Evolutionary conservation across 192 early-diverging fungal genomes (phyloP).

Genomic region (Borealophlyctis nickersoniae): DNA sequence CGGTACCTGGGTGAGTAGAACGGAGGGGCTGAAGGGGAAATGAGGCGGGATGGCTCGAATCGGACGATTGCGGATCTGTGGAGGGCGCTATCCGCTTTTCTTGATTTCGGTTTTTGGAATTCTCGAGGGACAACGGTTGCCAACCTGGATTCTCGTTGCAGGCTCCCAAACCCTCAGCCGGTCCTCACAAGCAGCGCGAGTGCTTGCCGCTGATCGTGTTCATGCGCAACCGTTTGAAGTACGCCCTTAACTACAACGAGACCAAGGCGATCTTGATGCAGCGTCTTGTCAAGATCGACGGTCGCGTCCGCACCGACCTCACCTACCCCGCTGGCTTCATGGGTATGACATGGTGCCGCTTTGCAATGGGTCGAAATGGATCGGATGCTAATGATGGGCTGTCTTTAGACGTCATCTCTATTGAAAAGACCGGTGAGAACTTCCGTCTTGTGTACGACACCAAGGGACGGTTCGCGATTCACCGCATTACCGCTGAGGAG

Average conservation of each 20-base stretch:
- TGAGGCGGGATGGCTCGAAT: background rate
- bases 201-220: slow-evolving; percentile 97
- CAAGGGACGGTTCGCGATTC: slow-evolving; percentile 99
- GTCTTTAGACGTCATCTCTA: slow-evolving; percentile 76
- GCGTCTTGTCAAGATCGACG: slow-evolving; percentile 98
- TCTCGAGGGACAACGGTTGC: background rate
- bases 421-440: slow-evolving; percentile 96
- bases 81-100: background rate
- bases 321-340: slow-evolving; percentile 98
- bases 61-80: background rate
- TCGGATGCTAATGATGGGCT: slow-evolving; percentile 13
- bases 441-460: slow-evolving; percentile 99
- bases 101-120: background rate
- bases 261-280: slow-evolving; percentile 96
- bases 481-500: slow-evolving; percentile 97
- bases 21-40: background rate
- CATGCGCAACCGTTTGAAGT: slow-evolving; percentile 99
- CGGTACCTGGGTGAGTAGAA: slow-evolving; percentile 73
- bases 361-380: background rate
- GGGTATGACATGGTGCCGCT: slow-evolving; percentile 65
- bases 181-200: slow-evolving; percentile 99
- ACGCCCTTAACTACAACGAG: slow-evolving; percentile 97
- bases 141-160: slow-evolving; percentile 1
- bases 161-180: slow-evolving; percentile 93
- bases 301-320: slow-evolving; percentile 93